phyloP scores from a whole-genome alignment of 192 early-diverging fungal genomes.

The Coemansia sp. region DNA sequence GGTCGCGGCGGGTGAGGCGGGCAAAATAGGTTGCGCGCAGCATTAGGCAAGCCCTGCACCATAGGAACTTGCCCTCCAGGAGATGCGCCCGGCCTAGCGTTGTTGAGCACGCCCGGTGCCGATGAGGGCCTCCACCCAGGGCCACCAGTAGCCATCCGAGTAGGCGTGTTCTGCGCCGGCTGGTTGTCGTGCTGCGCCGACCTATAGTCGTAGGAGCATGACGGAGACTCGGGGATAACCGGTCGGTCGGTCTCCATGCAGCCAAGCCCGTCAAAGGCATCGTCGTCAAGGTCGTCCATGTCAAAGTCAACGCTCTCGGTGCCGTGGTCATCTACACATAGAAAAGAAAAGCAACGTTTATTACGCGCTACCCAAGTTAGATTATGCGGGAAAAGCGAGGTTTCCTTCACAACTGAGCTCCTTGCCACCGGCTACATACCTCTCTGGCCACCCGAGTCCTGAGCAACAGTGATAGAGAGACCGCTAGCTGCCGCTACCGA shows the following conservation, averaged over 20 bases:
- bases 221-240: slow-evolving; percentile 35
- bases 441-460: neutral
- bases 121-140: neutral
- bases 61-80: neutral
- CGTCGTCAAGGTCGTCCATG: slow-evolving; percentile 35
- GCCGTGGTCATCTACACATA: slow-evolving; percentile 1
- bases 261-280: slow-evolving; percentile 17
- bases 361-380: neutral
- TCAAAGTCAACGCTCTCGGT: slow-evolving; percentile 36
- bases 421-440: slow-evolving; percentile 4
- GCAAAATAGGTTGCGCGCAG: slow-evolving; percentile 25
- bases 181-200: neutral
- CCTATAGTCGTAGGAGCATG: neutral
- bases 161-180: slow-evolving; percentile 8
- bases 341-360: neutral
- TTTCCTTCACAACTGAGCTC: neutral
- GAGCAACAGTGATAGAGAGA: neutral
- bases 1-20: slow-evolving; percentile 2
- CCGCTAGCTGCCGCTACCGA: neutral
- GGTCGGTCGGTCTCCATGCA: slow-evolving; percentile 43
- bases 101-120: neutral
- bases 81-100: neutral
- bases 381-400: neutral
- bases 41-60: neutral
- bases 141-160: neutral